A percentile compares a stretch with the other conserved stretches of the same genome.
Evolutionary conservation across 495 filamentous ascomycete genomes (phyloP).

Genomic region (Penicillium subrubescens): DNA sequence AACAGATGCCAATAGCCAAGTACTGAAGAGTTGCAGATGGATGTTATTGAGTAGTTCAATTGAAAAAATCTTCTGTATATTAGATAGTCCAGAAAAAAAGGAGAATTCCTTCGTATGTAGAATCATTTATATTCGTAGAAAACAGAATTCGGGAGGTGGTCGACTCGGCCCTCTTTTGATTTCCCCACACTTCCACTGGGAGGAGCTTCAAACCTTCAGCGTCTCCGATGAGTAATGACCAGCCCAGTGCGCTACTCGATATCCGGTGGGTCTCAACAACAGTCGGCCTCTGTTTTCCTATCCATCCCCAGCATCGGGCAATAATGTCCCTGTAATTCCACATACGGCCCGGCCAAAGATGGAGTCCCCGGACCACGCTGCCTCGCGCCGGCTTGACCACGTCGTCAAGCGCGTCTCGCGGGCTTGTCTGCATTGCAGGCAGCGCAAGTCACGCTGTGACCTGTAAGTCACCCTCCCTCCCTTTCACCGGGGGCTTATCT

Average conservation of each 20-base stretch:
- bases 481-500: not conserved
- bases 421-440: constrained; percentile 63
- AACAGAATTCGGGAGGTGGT: not conserved
- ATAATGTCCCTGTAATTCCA: constrained; percentile 15
- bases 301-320: constrained; percentile 5
- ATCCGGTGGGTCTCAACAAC: constrained; percentile 18
- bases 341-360: constrained; percentile 11
- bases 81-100: not conserved
- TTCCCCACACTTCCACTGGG: constrained; percentile 10
- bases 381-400: constrained; percentile 25
- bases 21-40: not conserved
- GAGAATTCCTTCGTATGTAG: not conserved
- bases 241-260: constrained; percentile 1
- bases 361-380: constrained; percentile 20
- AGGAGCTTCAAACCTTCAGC: not conserved
- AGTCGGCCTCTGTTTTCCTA: constrained; percentile 21
- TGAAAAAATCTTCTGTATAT: not conserved
- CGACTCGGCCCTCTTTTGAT: not conserved
- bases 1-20: not conserved
- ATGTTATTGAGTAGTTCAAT: not conserved
- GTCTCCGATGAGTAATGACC: constrained; percentile 22
- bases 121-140: too few relatives aligned
- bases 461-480: constrained; percentile 46
- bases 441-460: constrained; percentile 66
- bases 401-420: constrained; percentile 60